These are phyloP conservation scores for Neurospora sublineolata DNA, from an alignment of 495 filamentous ascomycete species.

Conservation along the genomic window DNA sequence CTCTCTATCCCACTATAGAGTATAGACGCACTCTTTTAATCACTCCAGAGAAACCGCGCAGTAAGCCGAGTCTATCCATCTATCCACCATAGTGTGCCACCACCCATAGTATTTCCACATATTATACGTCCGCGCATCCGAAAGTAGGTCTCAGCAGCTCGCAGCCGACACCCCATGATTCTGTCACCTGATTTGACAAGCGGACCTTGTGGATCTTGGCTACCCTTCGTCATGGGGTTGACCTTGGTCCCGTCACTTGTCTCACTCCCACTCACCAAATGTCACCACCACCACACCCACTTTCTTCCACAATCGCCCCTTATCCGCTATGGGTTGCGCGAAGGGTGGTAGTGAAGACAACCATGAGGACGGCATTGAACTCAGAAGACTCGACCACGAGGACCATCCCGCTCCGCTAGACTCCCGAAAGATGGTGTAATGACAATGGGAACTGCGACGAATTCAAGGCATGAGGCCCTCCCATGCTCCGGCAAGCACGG, in stretches of 20 bases:
- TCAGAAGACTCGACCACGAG: not conserved
- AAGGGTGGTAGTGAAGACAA: not conserved
- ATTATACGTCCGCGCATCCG: not conserved
- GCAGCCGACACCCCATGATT: not conserved
- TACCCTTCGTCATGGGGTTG: conserved; percentile 2
- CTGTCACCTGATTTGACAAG: conserved; percentile 1
- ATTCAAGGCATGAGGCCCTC: not conserved
- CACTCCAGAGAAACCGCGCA: not conserved
- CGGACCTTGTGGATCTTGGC: not conserved
- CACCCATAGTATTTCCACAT: not conserved
- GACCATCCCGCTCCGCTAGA: not conserved
- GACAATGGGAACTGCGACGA: not conserved
- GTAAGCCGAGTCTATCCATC: not conserved
- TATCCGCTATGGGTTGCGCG: not conserved
- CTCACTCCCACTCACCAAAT: conserved; percentile 1
- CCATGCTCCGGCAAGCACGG: not conserved
- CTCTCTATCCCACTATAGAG: not conserved
- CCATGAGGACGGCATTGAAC: not conserved
- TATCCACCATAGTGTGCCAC: not conserved
- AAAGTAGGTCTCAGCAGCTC: not conserved
- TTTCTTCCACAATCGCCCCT: not conserved
- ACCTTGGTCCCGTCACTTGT: conserved; percentile 1
- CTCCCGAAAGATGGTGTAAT: not conserved
- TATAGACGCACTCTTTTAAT: not conserved
- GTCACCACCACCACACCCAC: not conserved